phyloP scores from a whole-genome alignment of 371 early-diverging fungal species.

The Batkoa obscura region DNA sequence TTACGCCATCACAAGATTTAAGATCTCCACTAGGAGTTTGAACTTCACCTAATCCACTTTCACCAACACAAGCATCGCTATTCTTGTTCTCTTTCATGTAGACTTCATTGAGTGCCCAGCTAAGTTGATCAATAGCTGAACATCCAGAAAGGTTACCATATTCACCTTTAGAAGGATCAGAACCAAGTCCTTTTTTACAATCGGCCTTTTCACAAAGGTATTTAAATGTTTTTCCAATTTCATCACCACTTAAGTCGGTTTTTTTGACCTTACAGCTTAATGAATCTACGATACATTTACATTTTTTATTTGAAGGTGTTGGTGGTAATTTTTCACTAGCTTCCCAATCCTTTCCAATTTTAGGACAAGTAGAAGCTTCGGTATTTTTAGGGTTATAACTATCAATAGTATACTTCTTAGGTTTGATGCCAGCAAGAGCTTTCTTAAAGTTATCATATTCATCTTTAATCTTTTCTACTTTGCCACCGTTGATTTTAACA shows the following conservation, averaged over 20 bases:
- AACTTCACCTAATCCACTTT: constrained; percentile 1
- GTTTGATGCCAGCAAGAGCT: not conserved
- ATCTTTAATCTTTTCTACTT: constrained; percentile 10
- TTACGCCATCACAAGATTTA: not conserved
- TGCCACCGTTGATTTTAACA: constrained; percentile 30
- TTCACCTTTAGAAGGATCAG: not conserved
- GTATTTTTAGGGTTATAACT: not conserved
- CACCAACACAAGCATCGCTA: not conserved
- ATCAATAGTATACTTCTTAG: not conserved
- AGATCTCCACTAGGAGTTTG: constrained; percentile 1
- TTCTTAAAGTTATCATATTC: not conserved
- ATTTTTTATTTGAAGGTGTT: constrained; percentile 41
- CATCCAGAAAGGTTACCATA: not conserved
- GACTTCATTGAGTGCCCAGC: not conserved
- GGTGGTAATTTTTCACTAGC: constrained; percentile 35
- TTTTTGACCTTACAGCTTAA: not conserved
- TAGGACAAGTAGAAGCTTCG: constrained; percentile 24
- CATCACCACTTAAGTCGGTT: not conserved
- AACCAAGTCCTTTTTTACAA: not conserved
- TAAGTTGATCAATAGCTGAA: not conserved
- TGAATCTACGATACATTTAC: constrained; percentile 34
- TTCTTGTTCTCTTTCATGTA: not conserved
- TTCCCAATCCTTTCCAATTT: constrained; percentile 27
- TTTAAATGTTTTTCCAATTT: not conserved
- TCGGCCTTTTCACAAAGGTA: not conserved